phyloP scores from a whole-genome alignment of 441 rosid genomes.

The Bruguiera hainesii region DNA sequence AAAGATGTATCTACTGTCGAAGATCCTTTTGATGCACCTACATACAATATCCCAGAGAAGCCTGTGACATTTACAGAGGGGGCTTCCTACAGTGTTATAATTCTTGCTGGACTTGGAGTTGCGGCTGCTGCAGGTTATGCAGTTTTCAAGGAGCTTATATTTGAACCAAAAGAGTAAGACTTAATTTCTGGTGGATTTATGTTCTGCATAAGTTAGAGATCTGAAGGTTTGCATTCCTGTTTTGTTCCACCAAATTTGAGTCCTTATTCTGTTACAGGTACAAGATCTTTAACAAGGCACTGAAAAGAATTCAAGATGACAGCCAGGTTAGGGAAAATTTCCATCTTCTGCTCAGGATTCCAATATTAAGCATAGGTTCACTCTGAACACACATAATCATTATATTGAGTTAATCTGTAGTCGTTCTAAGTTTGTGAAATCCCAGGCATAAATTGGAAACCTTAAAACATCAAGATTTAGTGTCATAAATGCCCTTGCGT shows the following conservation, averaged over 20 bases:
- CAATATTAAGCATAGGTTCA: background rate
- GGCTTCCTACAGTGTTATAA: slow-evolving; percentile 82
- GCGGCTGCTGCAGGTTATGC: slow-evolving; percentile 93
- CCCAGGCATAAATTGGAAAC: background rate
- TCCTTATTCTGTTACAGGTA: slow-evolving; percentile 43
- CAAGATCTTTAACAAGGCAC: slow-evolving; percentile 75
- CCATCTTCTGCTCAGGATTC: background rate
- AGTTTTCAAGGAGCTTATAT: slow-evolving; percentile 84
- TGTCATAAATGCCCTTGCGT: background rate
- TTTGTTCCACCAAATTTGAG: slow-evolving; percentile 11
- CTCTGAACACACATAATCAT: background rate
- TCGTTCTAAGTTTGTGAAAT: background rate
- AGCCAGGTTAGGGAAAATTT: slow-evolving; percentile 61
- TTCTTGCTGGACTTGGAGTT: slow-evolving; percentile 89
- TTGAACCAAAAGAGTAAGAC: slow-evolving; percentile 94
- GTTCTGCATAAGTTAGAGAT: slow-evolving; percentile 13
- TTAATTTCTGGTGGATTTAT: slow-evolving; percentile 19
- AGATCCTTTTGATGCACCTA: slow-evolving; percentile 96
- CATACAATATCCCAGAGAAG: slow-evolving; percentile 90
- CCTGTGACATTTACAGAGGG: slow-evolving; percentile 94
- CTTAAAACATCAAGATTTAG: background rate
- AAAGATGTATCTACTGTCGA: slow-evolving; percentile 78
- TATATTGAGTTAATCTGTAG: background rate
- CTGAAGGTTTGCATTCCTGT: slow-evolving; percentile 3
- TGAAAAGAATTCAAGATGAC: slow-evolving; percentile 90